These are phyloP conservation scores for Primulina eburnea DNA, from an alignment of 257 asterid species.

Conservation along the genomic window DNA sequence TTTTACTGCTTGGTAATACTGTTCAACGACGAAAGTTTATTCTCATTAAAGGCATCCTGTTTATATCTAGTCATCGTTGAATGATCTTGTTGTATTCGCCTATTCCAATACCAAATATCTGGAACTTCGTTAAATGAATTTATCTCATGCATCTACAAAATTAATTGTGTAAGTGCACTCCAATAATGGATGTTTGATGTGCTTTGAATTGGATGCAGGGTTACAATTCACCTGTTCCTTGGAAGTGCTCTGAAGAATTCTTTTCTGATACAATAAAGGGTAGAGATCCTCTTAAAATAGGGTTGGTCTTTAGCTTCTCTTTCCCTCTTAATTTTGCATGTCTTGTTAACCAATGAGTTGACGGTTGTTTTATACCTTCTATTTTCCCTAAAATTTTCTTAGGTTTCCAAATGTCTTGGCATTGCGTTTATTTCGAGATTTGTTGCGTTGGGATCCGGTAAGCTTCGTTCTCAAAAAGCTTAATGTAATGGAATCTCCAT, in stretches of 20 bases:
- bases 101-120: not conserved
- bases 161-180: constrained; percentile 6
- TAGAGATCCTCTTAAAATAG: constrained; percentile 92
- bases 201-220: constrained; percentile 42
- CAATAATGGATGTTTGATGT: constrained; percentile 7
- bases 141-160: not conserved
- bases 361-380: constrained; percentile 1
- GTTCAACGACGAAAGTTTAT: not conserved
- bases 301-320: constrained; percentile 47
- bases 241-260: constrained; percentile 97
- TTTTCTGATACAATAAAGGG: constrained; percentile 66
- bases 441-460: constrained; percentile 90
- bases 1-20: not conserved
- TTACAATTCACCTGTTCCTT: constrained; percentile 78
- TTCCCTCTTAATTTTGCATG: constrained; percentile 9
- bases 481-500: not conserved
- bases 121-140: not conserved
- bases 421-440: constrained; percentile 79
- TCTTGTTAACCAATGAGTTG: constrained; percentile 10
- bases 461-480: constrained; percentile 33
- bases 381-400: constrained; percentile 21
- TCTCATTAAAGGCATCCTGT: not conserved
- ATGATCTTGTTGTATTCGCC: not conserved
- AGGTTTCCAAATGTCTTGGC: constrained; percentile 86
- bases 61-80: not conserved